Evolutionary conservation across 164 flowering plant species (phyloP).

Genomic region (Umbilicus rupestris): DNA sequence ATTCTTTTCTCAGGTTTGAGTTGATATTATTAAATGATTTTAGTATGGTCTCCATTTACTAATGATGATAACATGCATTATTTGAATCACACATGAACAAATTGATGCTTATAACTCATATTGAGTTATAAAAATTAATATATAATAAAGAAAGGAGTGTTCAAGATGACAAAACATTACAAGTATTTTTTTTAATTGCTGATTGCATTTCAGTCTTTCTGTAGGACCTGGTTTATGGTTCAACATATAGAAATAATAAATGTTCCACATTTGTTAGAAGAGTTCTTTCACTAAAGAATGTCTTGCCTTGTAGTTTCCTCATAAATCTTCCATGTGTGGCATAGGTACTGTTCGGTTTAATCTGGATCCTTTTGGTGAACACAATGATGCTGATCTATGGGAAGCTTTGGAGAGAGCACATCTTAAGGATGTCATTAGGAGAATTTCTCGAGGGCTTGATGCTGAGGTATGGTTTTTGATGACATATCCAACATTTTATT

Average conservation of each 20-base stretch:
- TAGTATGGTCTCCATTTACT: not conserved
- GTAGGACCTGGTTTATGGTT: not conserved
- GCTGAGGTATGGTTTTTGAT: slow-evolving; percentile 59
- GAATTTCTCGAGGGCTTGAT: slow-evolving; percentile 71
- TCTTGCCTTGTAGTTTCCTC: not conserved
- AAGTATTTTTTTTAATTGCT: not conserved
- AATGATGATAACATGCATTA: not conserved
- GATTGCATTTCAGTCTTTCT: not conserved
- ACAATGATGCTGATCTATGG: slow-evolving; percentile 94
- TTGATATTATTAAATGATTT: no score
- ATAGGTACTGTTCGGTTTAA: slow-evolving; percentile 83
- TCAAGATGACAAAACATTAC: not conserved
- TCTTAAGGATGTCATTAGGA: slow-evolving; percentile 77
- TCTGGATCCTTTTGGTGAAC: slow-evolving; percentile 84
- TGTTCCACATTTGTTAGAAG: not conserved
- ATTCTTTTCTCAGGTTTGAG: slow-evolving; percentile 87
- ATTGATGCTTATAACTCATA: no score
- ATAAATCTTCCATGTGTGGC: not conserved
- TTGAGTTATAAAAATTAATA: no score
- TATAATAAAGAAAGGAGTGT: not conserved
- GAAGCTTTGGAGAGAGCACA: slow-evolving; percentile 94
- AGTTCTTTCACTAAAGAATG: no score
- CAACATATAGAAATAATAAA: no score
- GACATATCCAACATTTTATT: not conserved
- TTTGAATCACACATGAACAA: no score